These are phyloP conservation scores for Chlorella variabilis DNA, from an alignment of 163 green algal genomes.

Conservation along the genomic window DNA sequence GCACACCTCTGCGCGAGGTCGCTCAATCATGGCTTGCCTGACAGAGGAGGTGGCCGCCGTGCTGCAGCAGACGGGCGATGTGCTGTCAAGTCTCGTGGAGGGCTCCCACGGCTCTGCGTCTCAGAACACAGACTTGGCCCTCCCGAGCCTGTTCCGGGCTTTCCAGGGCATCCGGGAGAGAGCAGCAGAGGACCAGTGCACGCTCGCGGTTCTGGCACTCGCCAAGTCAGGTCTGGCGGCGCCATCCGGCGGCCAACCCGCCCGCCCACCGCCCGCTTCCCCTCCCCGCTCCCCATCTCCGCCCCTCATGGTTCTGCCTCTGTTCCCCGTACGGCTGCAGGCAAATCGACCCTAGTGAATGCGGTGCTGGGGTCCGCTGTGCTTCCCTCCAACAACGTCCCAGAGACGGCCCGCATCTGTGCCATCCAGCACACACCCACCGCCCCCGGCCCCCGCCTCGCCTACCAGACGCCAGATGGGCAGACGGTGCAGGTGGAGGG, in stretches of 20 bases:
- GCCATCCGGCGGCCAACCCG: background rate
- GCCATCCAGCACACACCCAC: slow-evolving; percentile 55
- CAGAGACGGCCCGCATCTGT: slow-evolving; percentile 66
- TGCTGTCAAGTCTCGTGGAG: background rate
- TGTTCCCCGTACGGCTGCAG: slow-evolving; percentile 35
- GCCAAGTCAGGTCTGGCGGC: slow-evolving; percentile 54
- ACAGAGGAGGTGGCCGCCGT: background rate
- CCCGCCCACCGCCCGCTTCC: background rate
- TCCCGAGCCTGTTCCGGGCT: background rate
- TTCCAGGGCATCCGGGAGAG: slow-evolving; percentile 25
- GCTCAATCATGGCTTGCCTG: too few relatives aligned
- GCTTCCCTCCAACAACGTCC: slow-evolving; percentile 74
- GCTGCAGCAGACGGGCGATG: background rate
- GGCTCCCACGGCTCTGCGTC: background rate
- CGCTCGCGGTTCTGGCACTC: slow-evolving; percentile 58
- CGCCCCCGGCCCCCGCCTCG: background rate
- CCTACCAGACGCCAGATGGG: background rate
- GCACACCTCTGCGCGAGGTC: too few relatives aligned
- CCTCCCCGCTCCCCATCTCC: background rate
- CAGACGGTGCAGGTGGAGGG: background rate
- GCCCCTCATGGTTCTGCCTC: background rate
- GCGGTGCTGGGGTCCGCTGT: slow-evolving; percentile 60
- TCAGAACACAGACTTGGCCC: background rate
- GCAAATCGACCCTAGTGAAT: slow-evolving; percentile 77
- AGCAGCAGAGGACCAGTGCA: slow-evolving; percentile 31